Evolutionary conservation across 2,329 filamentous ascomycete species (phyloP).

Genomic region (Penicillium corylophilum): DNA sequence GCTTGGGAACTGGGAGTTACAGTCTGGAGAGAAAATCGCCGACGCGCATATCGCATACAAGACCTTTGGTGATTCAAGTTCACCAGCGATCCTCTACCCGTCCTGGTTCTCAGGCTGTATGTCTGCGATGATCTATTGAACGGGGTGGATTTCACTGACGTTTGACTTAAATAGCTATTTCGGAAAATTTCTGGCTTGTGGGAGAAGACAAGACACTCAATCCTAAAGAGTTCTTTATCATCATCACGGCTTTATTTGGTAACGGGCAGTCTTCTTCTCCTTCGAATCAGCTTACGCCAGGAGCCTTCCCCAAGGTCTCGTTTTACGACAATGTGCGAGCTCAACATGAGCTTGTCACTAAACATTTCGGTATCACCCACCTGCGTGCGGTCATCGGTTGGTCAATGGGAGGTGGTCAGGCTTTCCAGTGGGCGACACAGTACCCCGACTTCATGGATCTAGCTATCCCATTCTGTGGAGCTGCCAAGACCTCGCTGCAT

Average conservation of each 20-base stretch:
- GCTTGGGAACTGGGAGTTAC: slow-evolving; percentile 66
- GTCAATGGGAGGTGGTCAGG: slow-evolving; percentile 70
- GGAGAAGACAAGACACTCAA: slow-evolving; percentile 64
- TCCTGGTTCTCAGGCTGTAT: slow-evolving; percentile 69
- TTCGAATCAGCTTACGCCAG: slow-evolving; percentile 57
- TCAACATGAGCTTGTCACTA: slow-evolving; percentile 65
- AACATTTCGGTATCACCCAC: slow-evolving; percentile 61
- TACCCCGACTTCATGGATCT: slow-evolving; percentile 66
- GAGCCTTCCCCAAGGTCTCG: slow-evolving; percentile 61
- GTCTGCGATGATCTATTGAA: slow-evolving; percentile 16
- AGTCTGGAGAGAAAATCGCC: slow-evolving; percentile 61
- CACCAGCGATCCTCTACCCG: slow-evolving; percentile 71
- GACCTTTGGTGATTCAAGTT: slow-evolving; percentile 64
- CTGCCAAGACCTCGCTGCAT: slow-evolving; percentile 63
- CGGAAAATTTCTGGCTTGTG: slow-evolving; percentile 73
- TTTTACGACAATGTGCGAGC: slow-evolving; percentile 70
- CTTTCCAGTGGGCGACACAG: slow-evolving; percentile 63
- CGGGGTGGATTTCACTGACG: background rate
- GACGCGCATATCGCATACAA: slow-evolving; percentile 73
- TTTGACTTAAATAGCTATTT: slow-evolving; percentile 48
- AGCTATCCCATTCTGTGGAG: slow-evolving; percentile 64
- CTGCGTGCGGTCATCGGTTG: slow-evolving; percentile 64
- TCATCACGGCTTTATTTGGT: slow-evolving; percentile 67
- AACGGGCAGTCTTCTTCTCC: slow-evolving; percentile 68
- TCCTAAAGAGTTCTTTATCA: slow-evolving; percentile 65